phyloP scores from a whole-genome alignment of 352 stramenopile genomes.

The Pythium apleroticum region DNA sequence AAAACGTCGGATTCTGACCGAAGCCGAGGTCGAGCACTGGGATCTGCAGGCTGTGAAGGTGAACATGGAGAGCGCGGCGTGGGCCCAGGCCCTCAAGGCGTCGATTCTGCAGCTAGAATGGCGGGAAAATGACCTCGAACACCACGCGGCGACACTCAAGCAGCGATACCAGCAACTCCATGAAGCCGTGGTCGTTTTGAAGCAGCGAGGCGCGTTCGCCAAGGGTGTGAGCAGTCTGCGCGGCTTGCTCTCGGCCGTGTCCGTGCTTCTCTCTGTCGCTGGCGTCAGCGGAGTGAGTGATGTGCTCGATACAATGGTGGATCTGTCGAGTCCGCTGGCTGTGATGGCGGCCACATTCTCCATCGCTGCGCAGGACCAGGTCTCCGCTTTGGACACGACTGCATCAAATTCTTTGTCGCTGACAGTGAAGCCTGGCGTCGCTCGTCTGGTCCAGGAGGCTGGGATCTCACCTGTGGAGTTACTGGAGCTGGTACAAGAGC shows the following conservation, averaged over 20 bases:
- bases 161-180: not conserved
- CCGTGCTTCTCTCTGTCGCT: constrained; percentile 3
- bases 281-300: constrained; percentile 10
- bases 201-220: not conserved
- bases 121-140: not conserved
- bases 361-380: not conserved
- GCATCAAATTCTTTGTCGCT: not conserved
- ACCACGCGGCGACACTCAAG: not conserved
- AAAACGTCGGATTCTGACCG: not conserved
- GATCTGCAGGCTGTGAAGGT: not conserved
- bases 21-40: not conserved
- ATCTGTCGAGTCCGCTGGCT: constrained; percentile 3
- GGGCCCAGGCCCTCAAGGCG: not conserved
- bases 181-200: not conserved
- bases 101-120: not conserved
- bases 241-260: constrained; percentile 2
- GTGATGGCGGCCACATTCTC: not conserved
- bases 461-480: not conserved
- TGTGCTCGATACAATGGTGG: constrained; percentile 4
- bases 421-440: not conserved
- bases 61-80: constrained; percentile 7
- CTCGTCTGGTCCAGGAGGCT: not conserved
- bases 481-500: not conserved
- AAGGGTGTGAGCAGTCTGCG: not conserved
- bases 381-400: not conserved